Evolutionary conservation across 768 basidiomycete species (phyloP).

Genomic region (Pisolithus microcarpus): DNA sequence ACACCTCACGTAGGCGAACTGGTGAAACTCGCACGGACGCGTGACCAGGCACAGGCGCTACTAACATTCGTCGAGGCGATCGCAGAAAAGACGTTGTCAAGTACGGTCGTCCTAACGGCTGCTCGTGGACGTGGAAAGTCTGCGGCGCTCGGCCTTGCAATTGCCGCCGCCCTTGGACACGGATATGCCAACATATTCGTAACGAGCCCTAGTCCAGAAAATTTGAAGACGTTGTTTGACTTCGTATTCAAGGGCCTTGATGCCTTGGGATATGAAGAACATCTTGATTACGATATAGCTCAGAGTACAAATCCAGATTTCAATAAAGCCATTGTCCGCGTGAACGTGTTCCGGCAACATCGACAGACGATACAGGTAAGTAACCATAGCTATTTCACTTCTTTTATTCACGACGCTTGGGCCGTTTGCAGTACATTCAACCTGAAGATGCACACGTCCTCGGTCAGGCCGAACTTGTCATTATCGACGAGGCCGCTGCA

Average conservation of each 20-base stretch:
- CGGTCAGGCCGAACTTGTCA: constrained; percentile 93
- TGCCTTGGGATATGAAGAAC: constrained; percentile 91
- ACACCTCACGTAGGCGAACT: constrained; percentile 86
- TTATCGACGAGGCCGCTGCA: constrained; percentile 98
- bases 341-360: constrained; percentile 89
- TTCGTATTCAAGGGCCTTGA: constrained; percentile 98
- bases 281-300: constrained; percentile 93
- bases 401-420: constrained; percentile 1
- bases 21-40: constrained; percentile 81
- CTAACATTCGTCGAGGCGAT: constrained; percentile 94
- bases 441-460: constrained; percentile 97
- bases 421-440: constrained; percentile 78
- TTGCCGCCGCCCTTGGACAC: constrained; percentile 86
- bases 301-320: constrained; percentile 94
- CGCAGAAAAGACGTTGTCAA: constrained; percentile 85
- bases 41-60: constrained; percentile 92
- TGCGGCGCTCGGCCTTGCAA: constrained; percentile 90
- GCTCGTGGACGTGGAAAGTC: constrained; percentile 95
- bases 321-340: constrained; percentile 90
- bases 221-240: constrained; percentile 95
- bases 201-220: constrained; percentile 95
- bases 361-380: constrained; percentile 92
- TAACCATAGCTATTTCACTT: constrained; percentile 1
- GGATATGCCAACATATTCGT: constrained; percentile 98
- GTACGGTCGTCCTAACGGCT: constrained; percentile 92